Percentiles rank a stretch among this genome's conserved stretches.
Conservation (phyloP, 495 filamentous ascomycete species). For the Rhypophila decipiens region DNA sequence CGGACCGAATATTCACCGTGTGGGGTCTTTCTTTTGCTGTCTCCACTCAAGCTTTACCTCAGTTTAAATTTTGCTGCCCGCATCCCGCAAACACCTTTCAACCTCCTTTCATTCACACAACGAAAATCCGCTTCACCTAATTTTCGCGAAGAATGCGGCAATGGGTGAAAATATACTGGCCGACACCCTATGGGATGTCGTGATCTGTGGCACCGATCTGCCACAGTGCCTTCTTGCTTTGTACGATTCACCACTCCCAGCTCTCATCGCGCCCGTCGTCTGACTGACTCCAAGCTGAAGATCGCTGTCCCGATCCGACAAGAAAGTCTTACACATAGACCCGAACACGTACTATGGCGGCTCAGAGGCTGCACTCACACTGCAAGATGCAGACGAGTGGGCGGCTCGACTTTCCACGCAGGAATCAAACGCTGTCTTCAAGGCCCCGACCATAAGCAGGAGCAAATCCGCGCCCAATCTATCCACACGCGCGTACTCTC, state of each 20-base stretch:
- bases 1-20: constrained; percentile 18
- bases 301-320: constrained; percentile 84
- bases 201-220: constrained; percentile 84
- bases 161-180: constrained; percentile 82
- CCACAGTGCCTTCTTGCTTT: constrained; percentile 86
- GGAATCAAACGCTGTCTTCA: constrained; percentile 11
- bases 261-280: constrained; percentile 31
- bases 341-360: constrained; percentile 83
- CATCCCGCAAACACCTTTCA: constrained; percentile 8
- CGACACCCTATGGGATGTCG: constrained; percentile 82
- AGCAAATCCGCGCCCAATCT: constrained; percentile 38
- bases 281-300: constrained; percentile 64
- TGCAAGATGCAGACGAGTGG: constrained; percentile 79
- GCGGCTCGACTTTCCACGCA: constrained; percentile 23
- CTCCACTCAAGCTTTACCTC: constrained; percentile 8
- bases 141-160: constrained; percentile 23
- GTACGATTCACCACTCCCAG: constrained; percentile 49
- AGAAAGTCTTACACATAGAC: constrained; percentile 89
- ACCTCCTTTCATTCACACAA: constrained; percentile 25
- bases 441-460: constrained; percentile 21
- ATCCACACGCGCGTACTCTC: constrained; percentile 72
- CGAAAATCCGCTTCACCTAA: constrained; percentile 5
- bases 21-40: constrained; percentile 1
- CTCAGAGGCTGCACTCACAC: constrained; percentile 75
- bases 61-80: background rate